These are phyloP conservation scores for Datisca glomerata DNA, from an alignment of 306 rosid species.

Conservation along the genomic window DNA sequence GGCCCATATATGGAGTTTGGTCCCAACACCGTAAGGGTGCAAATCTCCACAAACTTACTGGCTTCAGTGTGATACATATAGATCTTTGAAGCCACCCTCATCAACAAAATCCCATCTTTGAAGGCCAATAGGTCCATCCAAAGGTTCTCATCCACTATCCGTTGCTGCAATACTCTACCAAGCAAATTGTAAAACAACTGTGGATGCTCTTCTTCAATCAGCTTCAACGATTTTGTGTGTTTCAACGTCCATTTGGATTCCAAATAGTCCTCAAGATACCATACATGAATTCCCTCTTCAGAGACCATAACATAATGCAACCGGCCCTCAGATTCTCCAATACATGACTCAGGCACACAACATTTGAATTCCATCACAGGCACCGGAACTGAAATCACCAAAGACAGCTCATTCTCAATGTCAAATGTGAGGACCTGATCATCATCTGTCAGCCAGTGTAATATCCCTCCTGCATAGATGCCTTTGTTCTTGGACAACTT, in stretches of 20 bases:
- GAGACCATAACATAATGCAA: conserved; percentile 36
- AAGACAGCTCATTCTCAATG: conserved; percentile 33
- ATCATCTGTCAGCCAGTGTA: conserved; percentile 45
- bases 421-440: conserved; percentile 35
- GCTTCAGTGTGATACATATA: conserved; percentile 27
- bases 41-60: conserved; percentile 15
- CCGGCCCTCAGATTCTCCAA: conserved; percentile 43
- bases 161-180: conserved; percentile 12
- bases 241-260: conserved; percentile 35
- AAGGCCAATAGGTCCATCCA: conserved; percentile 47
- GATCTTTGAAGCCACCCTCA: conserved; percentile 25
- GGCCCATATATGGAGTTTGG: conserved; percentile 21
- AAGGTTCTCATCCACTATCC: conserved; percentile 9
- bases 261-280: conserved; percentile 46
- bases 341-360: conserved; percentile 28
- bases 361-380: conserved; percentile 17
- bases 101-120: conserved; percentile 32
- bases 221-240: conserved; percentile 22
- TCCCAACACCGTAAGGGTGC: conserved; percentile 22
- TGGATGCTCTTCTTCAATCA: conserved; percentile 33
- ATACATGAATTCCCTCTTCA: conserved; percentile 44
- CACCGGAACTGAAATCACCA: conserved; percentile 33
- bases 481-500: conserved; percentile 27
- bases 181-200: conserved; percentile 20
- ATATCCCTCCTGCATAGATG: conserved; percentile 22